A percentile compares a stretch with the other conserved stretches of the same genome.
phyloP scores from a whole-genome alignment of 331 rosid species.

The Quercus phellos region DNA sequence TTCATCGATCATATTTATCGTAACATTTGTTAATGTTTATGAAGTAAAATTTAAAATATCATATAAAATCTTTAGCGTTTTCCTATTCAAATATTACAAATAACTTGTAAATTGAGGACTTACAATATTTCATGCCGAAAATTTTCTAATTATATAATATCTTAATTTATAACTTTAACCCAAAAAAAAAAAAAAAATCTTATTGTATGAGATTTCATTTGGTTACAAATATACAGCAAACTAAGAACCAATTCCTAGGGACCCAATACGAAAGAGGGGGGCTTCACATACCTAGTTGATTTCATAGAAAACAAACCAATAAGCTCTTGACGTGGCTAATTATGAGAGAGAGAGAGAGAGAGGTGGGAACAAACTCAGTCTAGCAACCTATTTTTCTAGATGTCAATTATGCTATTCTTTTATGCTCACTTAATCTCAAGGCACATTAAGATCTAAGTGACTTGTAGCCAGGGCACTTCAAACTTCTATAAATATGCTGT shows the following conservation, averaged over 20 bases:
- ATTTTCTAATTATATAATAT: no score
- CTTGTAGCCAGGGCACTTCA: background rate
- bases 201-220: background rate
- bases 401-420: conserved; percentile 6
- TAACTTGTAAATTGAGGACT: no score
- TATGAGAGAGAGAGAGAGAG: background rate
- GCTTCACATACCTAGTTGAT: background rate
- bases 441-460: conserved; percentile 3
- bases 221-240: conserved; percentile 22
- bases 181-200: background rate
- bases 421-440: background rate
- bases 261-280: background rate
- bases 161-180: background rate
- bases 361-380: background rate
- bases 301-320: background rate
- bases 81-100: no score
- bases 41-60: no score
- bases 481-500: conserved; percentile 32
- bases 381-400: background rate
- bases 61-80: no score
- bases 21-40: no score
- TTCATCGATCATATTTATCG: no score
- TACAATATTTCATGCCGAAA: no score
- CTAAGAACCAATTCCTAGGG: conserved; percentile 40
- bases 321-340: conserved; percentile 15